phyloP scores from a whole-genome alignment of 2,329 filamentous ascomycete genomes.

The Fusarium sp. region DNA sequence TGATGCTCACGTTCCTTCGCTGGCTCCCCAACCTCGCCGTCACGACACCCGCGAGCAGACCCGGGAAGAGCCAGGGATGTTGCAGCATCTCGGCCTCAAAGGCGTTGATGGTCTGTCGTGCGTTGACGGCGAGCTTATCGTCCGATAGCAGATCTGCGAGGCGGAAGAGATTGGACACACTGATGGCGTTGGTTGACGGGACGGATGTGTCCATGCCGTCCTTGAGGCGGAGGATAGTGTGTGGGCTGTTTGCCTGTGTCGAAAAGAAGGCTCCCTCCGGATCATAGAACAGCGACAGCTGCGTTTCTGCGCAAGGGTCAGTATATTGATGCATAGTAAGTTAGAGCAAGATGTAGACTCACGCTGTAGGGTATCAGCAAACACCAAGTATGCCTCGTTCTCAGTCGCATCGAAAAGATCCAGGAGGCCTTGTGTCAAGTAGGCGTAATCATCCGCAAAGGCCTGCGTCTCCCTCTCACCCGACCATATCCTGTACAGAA shows the following conservation, averaged over 20 bases:
- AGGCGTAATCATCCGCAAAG: slow-evolving; percentile 96
- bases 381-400: slow-evolving; percentile 78
- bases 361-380: slow-evolving; percentile 85
- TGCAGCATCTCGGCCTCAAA: slow-evolving; percentile 94
- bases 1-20: slow-evolving; percentile 41
- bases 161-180: slow-evolving; percentile 88
- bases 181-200: slow-evolving; percentile 88
- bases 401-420: slow-evolving; percentile 87
- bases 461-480: slow-evolving; percentile 72
- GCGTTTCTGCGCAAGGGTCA: slow-evolving; percentile 63
- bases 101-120: slow-evolving; percentile 79
- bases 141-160: slow-evolving; percentile 77
- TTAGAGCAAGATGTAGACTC: slow-evolving; percentile 41
- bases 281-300: slow-evolving; percentile 84
- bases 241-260: slow-evolving; percentile 69
- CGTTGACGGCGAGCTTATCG: slow-evolving; percentile 70
- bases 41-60: slow-evolving; percentile 81
- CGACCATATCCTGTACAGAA: slow-evolving; percentile 80
- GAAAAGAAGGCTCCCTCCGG: slow-evolving; percentile 77
- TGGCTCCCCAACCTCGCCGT: slow-evolving; percentile 76
- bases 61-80: slow-evolving; percentile 91
- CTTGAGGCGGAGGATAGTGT: slow-evolving; percentile 87
- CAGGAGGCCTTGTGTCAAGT: slow-evolving; percentile 83
- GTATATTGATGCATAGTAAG: background rate
- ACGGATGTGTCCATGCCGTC: slow-evolving; percentile 94